These are phyloP conservation scores for Yamadazyma olivae DNA, from an alignment of 805 yeast genomes.

Conservation along the genomic window DNA sequence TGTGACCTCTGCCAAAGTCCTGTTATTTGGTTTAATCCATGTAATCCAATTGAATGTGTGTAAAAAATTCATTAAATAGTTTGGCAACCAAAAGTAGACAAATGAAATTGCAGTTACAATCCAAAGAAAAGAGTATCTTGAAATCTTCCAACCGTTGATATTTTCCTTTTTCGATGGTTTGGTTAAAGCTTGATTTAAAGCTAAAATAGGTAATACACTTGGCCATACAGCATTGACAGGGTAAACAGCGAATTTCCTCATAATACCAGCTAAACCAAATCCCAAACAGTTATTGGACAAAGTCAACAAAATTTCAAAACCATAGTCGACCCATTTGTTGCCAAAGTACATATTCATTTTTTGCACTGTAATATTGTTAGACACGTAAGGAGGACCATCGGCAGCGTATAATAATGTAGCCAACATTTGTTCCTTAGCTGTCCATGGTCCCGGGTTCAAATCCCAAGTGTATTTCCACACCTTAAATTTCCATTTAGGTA, in stretches of 20 bases:
- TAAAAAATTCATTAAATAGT: slow-evolving; percentile 39
- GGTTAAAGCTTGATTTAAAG: slow-evolving; percentile 25
- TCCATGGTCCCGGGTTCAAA: slow-evolving; percentile 43
- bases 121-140: slow-evolving; percentile 20
- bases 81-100: slow-evolving; percentile 44
- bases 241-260: slow-evolving; percentile 24
- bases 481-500: slow-evolving; percentile 38
- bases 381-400: slow-evolving; percentile 22
- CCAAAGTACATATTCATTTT: slow-evolving; percentile 20
- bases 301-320: slow-evolving; percentile 21
- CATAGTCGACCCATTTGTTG: slow-evolving; percentile 22
- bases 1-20: slow-evolving; percentile 46
- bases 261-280: slow-evolving; percentile 27
- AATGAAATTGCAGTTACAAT: slow-evolving; percentile 25
- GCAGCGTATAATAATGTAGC: slow-evolving; percentile 45
- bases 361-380: slow-evolving; percentile 22
- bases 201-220: slow-evolving; percentile 22
- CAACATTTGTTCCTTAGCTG: slow-evolving; percentile 62
- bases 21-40: slow-evolving; percentile 53
- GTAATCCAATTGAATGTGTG: slow-evolving; percentile 53
- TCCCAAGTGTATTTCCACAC: slow-evolving; percentile 4
- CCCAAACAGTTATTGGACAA: slow-evolving; percentile 23
- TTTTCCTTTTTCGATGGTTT: slow-evolving; percentile 19
- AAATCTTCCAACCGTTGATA: slow-evolving; percentile 28
- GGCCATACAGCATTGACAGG: slow-evolving; percentile 27